Conservation (phyloP, 345 rosid genomes). For the Bruguiera parviflora region DNA sequence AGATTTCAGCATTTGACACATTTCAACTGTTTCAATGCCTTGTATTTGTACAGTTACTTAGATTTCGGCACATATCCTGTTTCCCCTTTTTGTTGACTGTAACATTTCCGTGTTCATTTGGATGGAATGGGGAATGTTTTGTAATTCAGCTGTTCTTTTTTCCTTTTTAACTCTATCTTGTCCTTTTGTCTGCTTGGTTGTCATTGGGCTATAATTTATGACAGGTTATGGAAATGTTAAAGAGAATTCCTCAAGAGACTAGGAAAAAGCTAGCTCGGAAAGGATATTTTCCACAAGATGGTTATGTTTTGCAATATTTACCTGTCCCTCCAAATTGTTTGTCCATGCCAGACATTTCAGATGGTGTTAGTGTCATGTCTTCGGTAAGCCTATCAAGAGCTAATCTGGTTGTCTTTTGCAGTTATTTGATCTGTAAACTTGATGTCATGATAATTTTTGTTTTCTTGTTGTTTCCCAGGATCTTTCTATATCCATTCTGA, state of each 20-base stretch:
- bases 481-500: conserved; percentile 67
- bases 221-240: conserved; percentile 78
- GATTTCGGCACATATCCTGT: conserved; percentile 3
- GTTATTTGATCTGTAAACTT: conserved; percentile 1
- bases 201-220: conserved; percentile 1
- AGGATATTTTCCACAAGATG: conserved; percentile 92
- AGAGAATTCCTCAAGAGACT: conserved; percentile 60
- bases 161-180: not conserved
- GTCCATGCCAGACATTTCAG: conserved; percentile 84
- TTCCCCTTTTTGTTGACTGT: not conserved
- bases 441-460: not conserved
- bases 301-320: conserved; percentile 63
- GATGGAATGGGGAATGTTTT: conserved; percentile 2
- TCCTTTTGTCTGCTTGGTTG: not conserved
- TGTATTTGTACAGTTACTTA: not conserved
- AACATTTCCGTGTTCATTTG: not conserved
- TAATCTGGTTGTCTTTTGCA: conserved; percentile 3
- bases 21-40: no score
- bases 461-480: conserved; percentile 50
- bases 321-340: conserved; percentile 98
- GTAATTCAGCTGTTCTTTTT: conserved; percentile 1
- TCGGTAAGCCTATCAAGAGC: conserved; percentile 51
- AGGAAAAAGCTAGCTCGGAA: conserved; percentile 67
- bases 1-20: no score
- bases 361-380: conserved; percentile 77